These are phyloP conservation scores for Exophiala sp. DNA, from an alignment of 2,329 filamentous ascomycete species.

Conservation along the genomic window DNA sequence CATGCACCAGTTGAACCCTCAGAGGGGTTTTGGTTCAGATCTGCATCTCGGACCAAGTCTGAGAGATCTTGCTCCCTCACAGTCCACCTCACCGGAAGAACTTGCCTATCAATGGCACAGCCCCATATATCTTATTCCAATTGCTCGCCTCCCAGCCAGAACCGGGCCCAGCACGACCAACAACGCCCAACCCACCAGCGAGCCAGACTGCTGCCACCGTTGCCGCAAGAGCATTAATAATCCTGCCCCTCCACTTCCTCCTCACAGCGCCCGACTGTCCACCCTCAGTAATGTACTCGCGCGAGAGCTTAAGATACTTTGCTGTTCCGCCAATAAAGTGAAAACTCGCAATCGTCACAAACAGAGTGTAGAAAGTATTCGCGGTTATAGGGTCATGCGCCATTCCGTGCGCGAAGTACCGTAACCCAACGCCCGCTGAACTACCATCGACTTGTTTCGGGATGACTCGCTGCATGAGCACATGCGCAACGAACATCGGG, in stretches of 20 bases:
- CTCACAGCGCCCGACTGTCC: conserved; percentile 36
- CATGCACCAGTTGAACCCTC: no score
- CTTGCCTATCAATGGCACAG: conserved; percentile 55
- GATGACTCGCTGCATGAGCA: conserved; percentile 70
- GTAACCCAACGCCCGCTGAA: conserved; percentile 78
- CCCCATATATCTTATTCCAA: conserved; percentile 71
- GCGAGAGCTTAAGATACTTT: conserved; percentile 70
- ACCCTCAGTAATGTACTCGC: conserved; percentile 49
- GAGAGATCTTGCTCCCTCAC: no score
- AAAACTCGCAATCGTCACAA: conserved; percentile 66
- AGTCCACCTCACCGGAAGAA: conserved; percentile 41
- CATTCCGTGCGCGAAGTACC: conserved; percentile 82
- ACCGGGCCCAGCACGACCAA: conserved; percentile 67
- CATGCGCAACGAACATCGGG: conserved; percentile 66
- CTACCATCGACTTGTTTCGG: conserved; percentile 77
- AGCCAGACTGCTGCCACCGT: conserved; percentile 69
- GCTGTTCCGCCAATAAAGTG: conserved; percentile 84
- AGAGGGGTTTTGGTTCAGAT: no score
- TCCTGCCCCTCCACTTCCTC: conserved; percentile 65
- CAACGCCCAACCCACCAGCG: conserved; percentile 72
- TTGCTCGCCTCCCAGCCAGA: conserved; percentile 75
- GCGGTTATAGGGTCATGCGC: conserved; percentile 64
- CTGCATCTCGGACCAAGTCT: no score
- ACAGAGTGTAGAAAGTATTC: conserved; percentile 64
- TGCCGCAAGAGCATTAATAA: conserved; percentile 63